A percentile compares a stretch with the other conserved stretches of the same genome.
Conservation (phyloP, 345 rosid genomes). For the Citrus cavaleriei region DNA sequence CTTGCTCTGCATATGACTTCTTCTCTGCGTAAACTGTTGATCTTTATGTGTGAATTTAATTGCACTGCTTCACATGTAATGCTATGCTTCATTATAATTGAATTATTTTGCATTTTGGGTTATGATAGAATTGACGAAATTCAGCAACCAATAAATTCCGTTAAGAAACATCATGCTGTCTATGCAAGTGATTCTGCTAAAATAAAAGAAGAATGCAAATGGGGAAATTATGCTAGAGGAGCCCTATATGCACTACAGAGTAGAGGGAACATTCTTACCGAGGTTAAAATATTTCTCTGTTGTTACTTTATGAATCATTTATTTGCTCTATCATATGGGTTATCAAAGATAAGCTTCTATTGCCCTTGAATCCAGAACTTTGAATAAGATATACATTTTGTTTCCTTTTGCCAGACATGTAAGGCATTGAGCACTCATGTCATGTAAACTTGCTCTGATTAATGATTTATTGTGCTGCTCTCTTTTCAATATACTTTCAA, state of each 20-base stretch:
- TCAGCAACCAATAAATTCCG: conserved; percentile 39
- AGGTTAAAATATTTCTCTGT: conserved; percentile 39
- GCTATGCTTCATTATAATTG: neutral
- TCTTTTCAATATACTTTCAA: neutral
- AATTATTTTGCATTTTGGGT: conserved; percentile 4
- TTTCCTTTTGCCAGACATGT: neutral
- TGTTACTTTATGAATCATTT: neutral
- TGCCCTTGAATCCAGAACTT: neutral
- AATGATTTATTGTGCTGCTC: neutral
- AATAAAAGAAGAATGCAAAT: conserved; percentile 40
- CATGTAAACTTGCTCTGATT: neutral
- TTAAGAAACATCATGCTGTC: conserved; percentile 26
- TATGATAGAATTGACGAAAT: conserved; percentile 60
- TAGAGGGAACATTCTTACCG: conserved; percentile 50
- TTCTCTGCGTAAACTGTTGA: neutral
- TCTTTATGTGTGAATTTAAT: neutral
- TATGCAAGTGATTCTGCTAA: conserved; percentile 28
- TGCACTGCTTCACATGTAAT: neutral
- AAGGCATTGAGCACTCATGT: neutral
- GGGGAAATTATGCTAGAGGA: conserved; percentile 95
- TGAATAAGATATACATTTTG: neutral
- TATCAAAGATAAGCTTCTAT: conserved; percentile 1
- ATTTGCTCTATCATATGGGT: neutral
- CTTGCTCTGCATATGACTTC: neutral
- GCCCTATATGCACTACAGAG: conserved; percentile 75